phyloP scores from a whole-genome alignment of 2,329 filamentous ascomycete species.

The Westerdykella sp. region DNA sequence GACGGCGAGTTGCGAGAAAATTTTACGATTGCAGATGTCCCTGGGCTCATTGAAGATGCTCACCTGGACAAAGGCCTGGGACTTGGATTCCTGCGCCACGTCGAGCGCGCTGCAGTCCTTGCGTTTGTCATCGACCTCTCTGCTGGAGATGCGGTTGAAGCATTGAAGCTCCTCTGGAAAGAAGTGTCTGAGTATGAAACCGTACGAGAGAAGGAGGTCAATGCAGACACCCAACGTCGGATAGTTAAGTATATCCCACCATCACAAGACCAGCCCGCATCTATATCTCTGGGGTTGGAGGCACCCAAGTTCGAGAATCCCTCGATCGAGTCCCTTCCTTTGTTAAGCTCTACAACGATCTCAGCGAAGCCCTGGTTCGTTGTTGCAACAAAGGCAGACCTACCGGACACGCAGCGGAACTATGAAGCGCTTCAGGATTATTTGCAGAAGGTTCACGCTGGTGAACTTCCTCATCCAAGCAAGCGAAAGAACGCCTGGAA shows the following conservation, averaged over 20 bases:
- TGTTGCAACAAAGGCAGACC: constrained; percentile 85
- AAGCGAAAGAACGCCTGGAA: constrained; percentile 57
- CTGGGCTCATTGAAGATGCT: constrained; percentile 84
- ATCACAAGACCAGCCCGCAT: background rate
- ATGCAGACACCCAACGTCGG: constrained; percentile 58
- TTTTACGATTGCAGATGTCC: constrained; percentile 94
- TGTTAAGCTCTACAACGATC: constrained; percentile 59
- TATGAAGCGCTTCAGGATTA: constrained; percentile 66
- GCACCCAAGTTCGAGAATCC: constrained; percentile 12
- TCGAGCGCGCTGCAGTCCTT: constrained; percentile 86
- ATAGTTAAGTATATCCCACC: constrained; percentile 48
- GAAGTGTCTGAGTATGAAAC: constrained; percentile 87
- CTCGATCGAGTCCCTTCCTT: constrained; percentile 37
- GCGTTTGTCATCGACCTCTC: constrained; percentile 88
- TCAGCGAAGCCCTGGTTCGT: constrained; percentile 97
- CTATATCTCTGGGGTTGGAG: constrained; percentile 1
- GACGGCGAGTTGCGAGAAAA: constrained; percentile 58
- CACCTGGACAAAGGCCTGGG: constrained; percentile 89
- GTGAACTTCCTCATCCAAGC: constrained; percentile 65
- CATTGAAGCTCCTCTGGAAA: constrained; percentile 76
- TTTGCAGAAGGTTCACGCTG: constrained; percentile 58
- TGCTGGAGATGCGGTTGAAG: constrained; percentile 69
- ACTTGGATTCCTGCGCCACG: constrained; percentile 84
- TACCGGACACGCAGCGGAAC: constrained; percentile 71
- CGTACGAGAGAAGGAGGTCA: constrained; percentile 65